These are phyloP conservation scores for Leishmania major DNA, from an alignment of 208 protist species.

Conservation along the genomic window DNA sequence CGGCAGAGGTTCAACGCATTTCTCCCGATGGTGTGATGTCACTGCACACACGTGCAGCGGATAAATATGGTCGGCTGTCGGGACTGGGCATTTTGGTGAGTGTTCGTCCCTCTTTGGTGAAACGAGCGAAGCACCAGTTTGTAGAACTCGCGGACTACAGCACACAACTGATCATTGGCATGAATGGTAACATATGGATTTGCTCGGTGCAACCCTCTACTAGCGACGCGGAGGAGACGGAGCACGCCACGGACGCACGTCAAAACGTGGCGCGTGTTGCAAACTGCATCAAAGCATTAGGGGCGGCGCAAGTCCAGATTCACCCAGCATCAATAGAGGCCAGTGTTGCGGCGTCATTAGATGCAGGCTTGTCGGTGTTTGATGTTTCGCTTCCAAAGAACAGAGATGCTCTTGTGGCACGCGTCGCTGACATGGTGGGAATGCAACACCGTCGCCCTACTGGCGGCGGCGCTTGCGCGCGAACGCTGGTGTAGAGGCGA, in stretches of 20 bases:
- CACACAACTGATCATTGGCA: conserved; percentile 65
- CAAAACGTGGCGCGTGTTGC: conserved; percentile 65
- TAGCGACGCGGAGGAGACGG: conserved; percentile 11
- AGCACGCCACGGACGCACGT: conserved; percentile 28
- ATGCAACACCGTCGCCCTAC: conserved; percentile 24
- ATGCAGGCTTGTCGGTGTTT: conserved; percentile 54
- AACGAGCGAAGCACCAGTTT: conserved; percentile 85
- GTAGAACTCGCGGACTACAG: conserved; percentile 38
- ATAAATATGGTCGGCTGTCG: conserved; percentile 83
- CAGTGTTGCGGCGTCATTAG: conserved; percentile 52
- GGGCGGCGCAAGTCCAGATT: conserved; percentile 46
- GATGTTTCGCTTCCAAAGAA: conserved; percentile 52
- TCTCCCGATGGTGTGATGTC: conserved; percentile 90
- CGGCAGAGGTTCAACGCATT: conserved; percentile 96
- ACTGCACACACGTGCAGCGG: conserved; percentile 93
- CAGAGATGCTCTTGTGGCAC: conserved; percentile 20
- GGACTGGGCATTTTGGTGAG: conserved; percentile 60
- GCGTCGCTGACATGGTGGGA: conserved; percentile 25
- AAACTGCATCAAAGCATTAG: conserved; percentile 78
- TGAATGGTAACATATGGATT: conserved; percentile 93
- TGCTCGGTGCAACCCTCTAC: conserved; percentile 30
- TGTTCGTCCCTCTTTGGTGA: conserved; percentile 74
- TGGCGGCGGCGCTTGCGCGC: background rate
- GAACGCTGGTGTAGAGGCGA: background rate
- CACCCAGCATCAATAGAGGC: conserved; percentile 60